Conservation (phyloP, 495 filamentous ascomycete species). For the Trichoderma virens region DNA sequence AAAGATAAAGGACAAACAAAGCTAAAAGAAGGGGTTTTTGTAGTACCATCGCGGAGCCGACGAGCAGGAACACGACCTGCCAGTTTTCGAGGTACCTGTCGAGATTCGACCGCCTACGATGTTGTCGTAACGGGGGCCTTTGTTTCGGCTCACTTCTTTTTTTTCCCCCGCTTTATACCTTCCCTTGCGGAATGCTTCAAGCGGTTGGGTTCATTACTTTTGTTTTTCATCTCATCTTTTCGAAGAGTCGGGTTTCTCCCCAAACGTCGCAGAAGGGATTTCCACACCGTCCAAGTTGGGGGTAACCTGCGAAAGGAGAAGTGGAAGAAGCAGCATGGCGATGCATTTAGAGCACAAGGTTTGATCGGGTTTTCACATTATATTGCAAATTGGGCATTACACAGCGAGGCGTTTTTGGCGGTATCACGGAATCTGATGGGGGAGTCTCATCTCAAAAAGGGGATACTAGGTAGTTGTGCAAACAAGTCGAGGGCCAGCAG, state of each 20-base stretch:
- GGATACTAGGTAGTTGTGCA: neutral
- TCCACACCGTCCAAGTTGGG: too few species aligned
- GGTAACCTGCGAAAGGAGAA: neutral
- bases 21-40: neutral
- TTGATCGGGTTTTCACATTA: neutral
- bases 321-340: neutral
- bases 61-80: neutral
- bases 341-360: neutral
- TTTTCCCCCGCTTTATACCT: neutral
- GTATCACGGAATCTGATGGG: neutral
- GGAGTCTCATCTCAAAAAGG: too few species aligned
- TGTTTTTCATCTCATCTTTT: neutral
- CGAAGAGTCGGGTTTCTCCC: too few species aligned
- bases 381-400: neutral
- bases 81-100: constrained; percentile 3
- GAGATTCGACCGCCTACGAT: constrained; percentile 4
- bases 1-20: neutral
- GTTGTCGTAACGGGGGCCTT: neutral
- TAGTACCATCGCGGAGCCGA: neutral
- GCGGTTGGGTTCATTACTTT: neutral
- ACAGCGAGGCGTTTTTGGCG: neutral
- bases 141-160: neutral
- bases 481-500: neutral
- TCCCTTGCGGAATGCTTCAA: too few species aligned
- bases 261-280: too few species aligned